Evolutionary conservation across 306 rosid genomes (phyloP).

Genomic region (Sesbania bispinosa): DNA sequence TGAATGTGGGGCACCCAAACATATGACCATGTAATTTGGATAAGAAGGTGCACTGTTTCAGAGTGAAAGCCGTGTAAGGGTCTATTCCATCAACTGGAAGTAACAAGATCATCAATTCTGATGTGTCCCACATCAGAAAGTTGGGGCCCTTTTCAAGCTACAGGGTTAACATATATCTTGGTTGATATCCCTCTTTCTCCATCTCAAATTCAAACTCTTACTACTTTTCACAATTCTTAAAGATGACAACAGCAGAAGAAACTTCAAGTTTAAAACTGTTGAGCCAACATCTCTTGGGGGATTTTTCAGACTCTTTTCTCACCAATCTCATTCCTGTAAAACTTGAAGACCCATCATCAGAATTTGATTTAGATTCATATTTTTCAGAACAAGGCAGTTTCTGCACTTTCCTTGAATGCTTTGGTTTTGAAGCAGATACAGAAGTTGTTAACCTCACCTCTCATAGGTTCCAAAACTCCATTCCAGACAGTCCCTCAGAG

Average conservation of each 20-base stretch:
- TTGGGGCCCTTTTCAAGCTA: neutral
- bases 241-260: conserved; percentile 39
- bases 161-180: neutral
- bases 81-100: conserved; percentile 7
- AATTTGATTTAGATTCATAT: conserved; percentile 31
- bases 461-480: neutral
- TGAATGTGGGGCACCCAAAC: neutral
- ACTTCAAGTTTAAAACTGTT: conserved; percentile 46
- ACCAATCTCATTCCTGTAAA: conserved; percentile 46
- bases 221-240: neutral
- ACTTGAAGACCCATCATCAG: conserved; percentile 46
- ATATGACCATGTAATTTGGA: neutral
- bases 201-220: neutral
- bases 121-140: neutral
- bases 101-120: conserved; percentile 6
- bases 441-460: neutral
- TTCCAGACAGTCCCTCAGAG: neutral
- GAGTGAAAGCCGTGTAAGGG: conserved; percentile 25
- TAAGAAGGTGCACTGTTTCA: conserved; percentile 1
- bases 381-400: conserved; percentile 15
- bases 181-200: neutral
- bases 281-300: conserved; percentile 57
- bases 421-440: conserved; percentile 19
- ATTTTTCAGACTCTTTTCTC: conserved; percentile 43
- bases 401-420: neutral